phyloP scores from a whole-genome alignment of 441 rosid genomes.

The Euphorbia corollata region DNA sequence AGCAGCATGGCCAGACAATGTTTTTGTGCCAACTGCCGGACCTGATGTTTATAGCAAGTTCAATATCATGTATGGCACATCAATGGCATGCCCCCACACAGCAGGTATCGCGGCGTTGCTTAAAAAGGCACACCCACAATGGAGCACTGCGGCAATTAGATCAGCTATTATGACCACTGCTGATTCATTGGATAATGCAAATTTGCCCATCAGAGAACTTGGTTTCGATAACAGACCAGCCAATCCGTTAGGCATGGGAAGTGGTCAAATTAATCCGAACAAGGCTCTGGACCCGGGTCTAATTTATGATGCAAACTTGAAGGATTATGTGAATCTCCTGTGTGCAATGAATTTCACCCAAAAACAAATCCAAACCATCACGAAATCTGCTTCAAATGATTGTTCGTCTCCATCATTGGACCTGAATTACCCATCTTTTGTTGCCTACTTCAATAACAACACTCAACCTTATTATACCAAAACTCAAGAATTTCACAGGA shows the following conservation, averaged over 20 bases:
- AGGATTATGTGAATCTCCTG: conserved; percentile 16
- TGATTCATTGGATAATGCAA: conserved; percentile 44
- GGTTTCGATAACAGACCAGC: conserved; percentile 42
- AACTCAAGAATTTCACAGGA: conserved; percentile 10
- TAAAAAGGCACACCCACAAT: conserved; percentile 55
- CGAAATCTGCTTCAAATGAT: conserved; percentile 35
- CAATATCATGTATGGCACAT: conserved; percentile 72
- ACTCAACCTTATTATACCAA: neutral
- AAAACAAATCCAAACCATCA: conserved; percentile 13
- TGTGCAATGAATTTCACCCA: conserved; percentile 17
- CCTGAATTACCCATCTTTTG: conserved; percentile 22
- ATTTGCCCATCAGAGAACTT: conserved; percentile 48
- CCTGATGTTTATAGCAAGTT: conserved; percentile 48
- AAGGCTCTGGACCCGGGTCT: conserved; percentile 24
- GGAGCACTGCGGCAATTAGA: conserved; percentile 71
- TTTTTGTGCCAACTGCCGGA: conserved; percentile 35
- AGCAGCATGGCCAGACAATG: conserved; percentile 72
- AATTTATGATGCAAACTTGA: conserved; percentile 12
- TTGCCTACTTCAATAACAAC: conserved; percentile 9
- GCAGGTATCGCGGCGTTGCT: conserved; percentile 76
- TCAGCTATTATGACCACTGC: conserved; percentile 81
- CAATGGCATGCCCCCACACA: conserved; percentile 84
- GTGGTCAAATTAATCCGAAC: conserved; percentile 21
- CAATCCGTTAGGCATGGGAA: conserved; percentile 38
- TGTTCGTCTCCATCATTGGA: conserved; percentile 33